Evolutionary conservation across 1,139 yeast species (phyloP), one percentile per base, ranked within the genome.

Genomic region (Saccharomyces pastorianus): DNA sequence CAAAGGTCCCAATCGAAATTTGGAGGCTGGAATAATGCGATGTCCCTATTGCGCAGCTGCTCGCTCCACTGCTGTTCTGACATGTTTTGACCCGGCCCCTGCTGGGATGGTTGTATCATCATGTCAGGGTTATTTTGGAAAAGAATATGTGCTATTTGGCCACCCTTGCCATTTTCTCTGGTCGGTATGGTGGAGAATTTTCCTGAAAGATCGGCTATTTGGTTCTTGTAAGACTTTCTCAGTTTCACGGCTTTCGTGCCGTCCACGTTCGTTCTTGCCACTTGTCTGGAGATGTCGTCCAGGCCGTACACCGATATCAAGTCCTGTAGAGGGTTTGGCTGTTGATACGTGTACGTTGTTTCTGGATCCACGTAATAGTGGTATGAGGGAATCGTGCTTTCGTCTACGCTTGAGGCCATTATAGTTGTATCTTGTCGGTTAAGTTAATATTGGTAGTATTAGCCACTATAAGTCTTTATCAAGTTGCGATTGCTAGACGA

Each of bases 191-290:
- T 61, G n/a, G 75, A 77, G 62, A 85, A 88, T 64, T 84, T 84
- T 1, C 97, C 97, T 0, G 96, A 88, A 41, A 93, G 73, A 63
- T 91, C 97, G 38, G 79, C 77, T 17, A 93, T 86, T 66, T 91
- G 98, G 61, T 90, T 90, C 70, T 91, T 93, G 73, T 91, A 93
- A 0, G 96, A 88, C 70, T 93, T 93, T 63, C 99, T 79, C 54
- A 93, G 77, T 72, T 93, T 93, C 46, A 89, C 90, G 51, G 44
- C 44, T 20, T 88, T 90, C 0, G 93, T 80, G 0, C 96, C 96
- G 62, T 85, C 95, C 1, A 89, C 84, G 61, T 88, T 90, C n/a
- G 85, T 79, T 64, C 99, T 78, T 1, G 96, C 96, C 50, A 93
- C 84, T 5, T 95, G 84, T 52, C 80, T 75, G 1, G 96, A 88